Percentiles rank a stretch among this genome's conserved stretches.
Evolutionary conservation across 495 filamentous ascomycete species (phyloP).

Genomic region (Hypoxylon subgilvum): DNA sequence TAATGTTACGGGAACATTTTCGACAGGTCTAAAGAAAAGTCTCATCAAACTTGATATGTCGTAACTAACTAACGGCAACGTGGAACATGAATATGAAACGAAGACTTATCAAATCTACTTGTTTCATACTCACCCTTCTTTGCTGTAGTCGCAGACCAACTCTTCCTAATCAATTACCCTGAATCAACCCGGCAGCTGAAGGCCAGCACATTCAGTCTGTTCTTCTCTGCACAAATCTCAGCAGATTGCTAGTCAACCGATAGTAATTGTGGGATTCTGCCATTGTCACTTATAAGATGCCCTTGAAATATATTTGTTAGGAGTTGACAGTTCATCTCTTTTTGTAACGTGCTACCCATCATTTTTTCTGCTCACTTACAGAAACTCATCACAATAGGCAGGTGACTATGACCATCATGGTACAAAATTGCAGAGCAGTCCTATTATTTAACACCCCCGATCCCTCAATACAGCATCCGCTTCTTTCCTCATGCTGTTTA

Average conservation of each 20-base stretch:
- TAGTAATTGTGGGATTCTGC: not conserved
- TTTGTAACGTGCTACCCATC: not conserved
- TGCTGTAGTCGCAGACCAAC: too few relatives aligned
- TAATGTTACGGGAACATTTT: slow-evolving; percentile 32
- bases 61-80: slow-evolving; percentile 22
- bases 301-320: not conserved
- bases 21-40: slow-evolving; percentile 37
- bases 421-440: not conserved
- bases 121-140: slow-evolving; percentile 3
- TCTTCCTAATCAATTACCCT: too few relatives aligned
- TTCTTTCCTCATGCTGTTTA: not conserved
- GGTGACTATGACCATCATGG: slow-evolving; percentile 2
- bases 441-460: not conserved
- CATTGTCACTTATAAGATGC: slow-evolving; percentile 4
- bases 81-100: slow-evolving; percentile 30
- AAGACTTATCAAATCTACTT: slow-evolving; percentile 10
- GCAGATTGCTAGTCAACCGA: too few relatives aligned
- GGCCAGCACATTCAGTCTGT: not conserved
- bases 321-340: not conserved
- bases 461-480: not conserved
- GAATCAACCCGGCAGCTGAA: too few relatives aligned
- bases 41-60: slow-evolving; percentile 29
- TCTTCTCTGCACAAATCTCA: too few relatives aligned
- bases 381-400: not conserved
- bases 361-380: not conserved